Conservation (phyloP, 2,329 filamentous ascomycete species). For the Fusarium sublunatum region DNA sequence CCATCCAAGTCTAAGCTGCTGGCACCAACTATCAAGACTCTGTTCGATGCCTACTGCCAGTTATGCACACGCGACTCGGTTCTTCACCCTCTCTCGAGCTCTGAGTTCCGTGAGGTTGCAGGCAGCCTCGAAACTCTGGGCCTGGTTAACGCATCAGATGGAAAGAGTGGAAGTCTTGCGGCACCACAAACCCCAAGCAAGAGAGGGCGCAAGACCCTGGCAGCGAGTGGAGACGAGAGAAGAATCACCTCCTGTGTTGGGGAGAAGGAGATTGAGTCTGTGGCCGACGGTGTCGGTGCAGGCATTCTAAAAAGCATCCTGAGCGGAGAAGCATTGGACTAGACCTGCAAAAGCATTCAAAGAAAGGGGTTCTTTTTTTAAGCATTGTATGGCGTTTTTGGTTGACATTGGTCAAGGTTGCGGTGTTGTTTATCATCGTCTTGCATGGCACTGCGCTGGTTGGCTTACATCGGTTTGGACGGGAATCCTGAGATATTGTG, state of each 20-base stretch:
- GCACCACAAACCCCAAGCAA: constrained; percentile 77
- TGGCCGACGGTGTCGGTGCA: constrained; percentile 71
- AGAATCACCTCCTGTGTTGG: constrained; percentile 81
- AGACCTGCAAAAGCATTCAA: constrained; percentile 24
- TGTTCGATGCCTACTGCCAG: constrained; percentile 85
- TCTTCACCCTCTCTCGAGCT: constrained; percentile 87
- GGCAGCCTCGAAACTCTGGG: constrained; percentile 90
- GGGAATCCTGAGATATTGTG: constrained; percentile 10
- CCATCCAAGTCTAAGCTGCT: constrained; percentile 70
- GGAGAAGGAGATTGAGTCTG: constrained; percentile 80
- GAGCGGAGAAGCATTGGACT: constrained; percentile 70
- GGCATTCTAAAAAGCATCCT: constrained; percentile 72
- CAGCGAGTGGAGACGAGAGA: constrained; percentile 74
- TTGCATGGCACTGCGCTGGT: constrained; percentile 32
- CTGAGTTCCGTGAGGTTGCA: constrained; percentile 94
- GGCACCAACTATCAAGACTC: constrained; percentile 83
- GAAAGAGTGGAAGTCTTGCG: constrained; percentile 74
- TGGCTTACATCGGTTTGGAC: constrained; percentile 21
- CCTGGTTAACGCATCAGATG: constrained; percentile 77
- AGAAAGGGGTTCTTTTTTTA: constrained; percentile 20
- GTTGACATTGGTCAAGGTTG: constrained; percentile 6
- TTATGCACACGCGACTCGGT: constrained; percentile 90
- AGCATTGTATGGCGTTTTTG: constrained; percentile 41
- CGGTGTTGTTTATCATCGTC: constrained; percentile 16
- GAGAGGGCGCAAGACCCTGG: constrained; percentile 68